Evolutionary conservation across 2,329 filamentous ascomycete genomes (phyloP), one percentile per base, ranked within the genome.

Genomic region (Penicillium sp.): DNA sequence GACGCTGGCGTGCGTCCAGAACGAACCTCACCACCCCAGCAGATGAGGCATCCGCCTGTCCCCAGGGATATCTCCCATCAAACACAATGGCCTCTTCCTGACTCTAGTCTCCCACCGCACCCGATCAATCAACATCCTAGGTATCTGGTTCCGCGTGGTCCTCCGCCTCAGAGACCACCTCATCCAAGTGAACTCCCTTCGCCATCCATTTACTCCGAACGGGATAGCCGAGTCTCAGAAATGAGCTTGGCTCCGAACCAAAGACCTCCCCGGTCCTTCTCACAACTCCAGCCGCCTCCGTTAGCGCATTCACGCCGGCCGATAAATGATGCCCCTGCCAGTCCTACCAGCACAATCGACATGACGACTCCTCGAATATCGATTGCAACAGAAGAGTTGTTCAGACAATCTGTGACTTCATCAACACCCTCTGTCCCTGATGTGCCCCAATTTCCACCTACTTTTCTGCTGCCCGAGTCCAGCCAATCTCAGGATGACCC

Each of bases 1-100:
- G 61, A 64, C 52, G 60, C 62, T 28, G 67, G 66, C 22, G 54
- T 61, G 42, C 63, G 64, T 37, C 61, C 59, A 53, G 51, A 46
- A 44, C 44, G 42, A 52, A 43, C 48, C 46, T 42, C 49, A 34
- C 52, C 45, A 29, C 43, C 35, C 48, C 49, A 42, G 52, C n/a
- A 46, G 34, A 45, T 46, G 43, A 21, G 19, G 37, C 17, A 45
- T 7, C 53, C 45, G 34, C 57, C 55, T 37, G 52, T 52, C 32
- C 48, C 55, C 13, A 53, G 56, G 34, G 45, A 62, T 32, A 45
- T 54, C n/a, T 64, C 70, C 9, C 69, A 69, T 44, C 64, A 66
- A 52, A 68, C 69, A 33, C 70, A 73, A 61, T 76, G 74, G 74
- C 73, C 74, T 43, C 63, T 76, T 9, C 63, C 69, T 54, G 63